Evolutionary conservation across 1,139 yeast species (phyloP).

Genomic region (Diutina rugosa): DNA sequence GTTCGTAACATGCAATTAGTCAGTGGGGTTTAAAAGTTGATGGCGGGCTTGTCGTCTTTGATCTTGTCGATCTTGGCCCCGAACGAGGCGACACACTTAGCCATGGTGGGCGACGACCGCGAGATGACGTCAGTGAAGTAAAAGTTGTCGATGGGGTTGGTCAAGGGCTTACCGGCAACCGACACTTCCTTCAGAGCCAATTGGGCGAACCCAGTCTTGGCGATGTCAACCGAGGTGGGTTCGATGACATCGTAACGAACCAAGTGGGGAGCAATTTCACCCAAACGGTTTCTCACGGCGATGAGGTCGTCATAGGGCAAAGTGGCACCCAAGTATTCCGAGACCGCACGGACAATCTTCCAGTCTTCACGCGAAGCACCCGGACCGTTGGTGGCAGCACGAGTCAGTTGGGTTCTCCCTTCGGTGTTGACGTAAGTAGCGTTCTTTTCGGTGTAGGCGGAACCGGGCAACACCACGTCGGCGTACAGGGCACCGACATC

Average conservation of each 20-base stretch:
- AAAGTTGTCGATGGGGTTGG: conserved; percentile 68
- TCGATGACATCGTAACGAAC: conserved; percentile 68
- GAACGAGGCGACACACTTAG: conserved; percentile 59
- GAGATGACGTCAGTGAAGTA: conserved; percentile 84
- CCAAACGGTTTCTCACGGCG: conserved; percentile 58
- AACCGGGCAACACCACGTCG: conserved; percentile 77
- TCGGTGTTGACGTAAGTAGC: conserved; percentile 88
- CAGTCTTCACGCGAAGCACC: conserved; percentile 90
- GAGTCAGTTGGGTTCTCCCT: conserved; percentile 76
- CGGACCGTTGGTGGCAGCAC: conserved; percentile 87
- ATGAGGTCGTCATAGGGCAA: conserved; percentile 71
- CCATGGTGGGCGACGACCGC: conserved; percentile 85
- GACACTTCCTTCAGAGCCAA: conserved; percentile 19
- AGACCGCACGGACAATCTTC: conserved; percentile 76
- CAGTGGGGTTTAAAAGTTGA: not conserved
- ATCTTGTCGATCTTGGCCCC: conserved; percentile 55
- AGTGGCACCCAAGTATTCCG: conserved; percentile 61
- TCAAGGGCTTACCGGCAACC: conserved; percentile 33
- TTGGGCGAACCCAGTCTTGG: conserved; percentile 43
- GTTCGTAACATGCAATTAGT: not conserved
- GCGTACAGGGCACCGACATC: conserved; percentile 83
- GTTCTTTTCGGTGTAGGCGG: conserved; percentile 81
- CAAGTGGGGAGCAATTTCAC: conserved; percentile 73
- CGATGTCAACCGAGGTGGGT: conserved; percentile 47
- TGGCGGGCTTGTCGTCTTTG: conserved; percentile 16